Conservation (phyloP, 176 grass and related monocot species). For the Phragmites australis region DNA sequence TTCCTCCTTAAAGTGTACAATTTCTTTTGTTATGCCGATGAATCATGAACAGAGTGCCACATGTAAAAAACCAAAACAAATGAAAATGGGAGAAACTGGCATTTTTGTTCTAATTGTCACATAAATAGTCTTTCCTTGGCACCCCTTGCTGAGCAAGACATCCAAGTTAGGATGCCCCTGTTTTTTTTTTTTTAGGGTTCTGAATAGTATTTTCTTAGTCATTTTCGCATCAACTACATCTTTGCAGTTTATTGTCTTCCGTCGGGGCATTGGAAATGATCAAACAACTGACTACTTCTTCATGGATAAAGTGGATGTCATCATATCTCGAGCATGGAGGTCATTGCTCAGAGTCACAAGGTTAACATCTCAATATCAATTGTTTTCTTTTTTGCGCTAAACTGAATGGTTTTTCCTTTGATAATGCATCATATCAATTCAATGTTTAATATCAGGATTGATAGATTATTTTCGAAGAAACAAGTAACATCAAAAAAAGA, state of each 20-base stretch:
- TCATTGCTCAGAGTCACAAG: conserved; percentile 69
- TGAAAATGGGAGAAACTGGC: background rate
- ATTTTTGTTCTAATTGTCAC: background rate
- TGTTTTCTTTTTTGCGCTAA: background rate
- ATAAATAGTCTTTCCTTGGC: background rate
- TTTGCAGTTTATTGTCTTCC: conserved; percentile 84
- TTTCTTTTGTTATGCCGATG: background rate
- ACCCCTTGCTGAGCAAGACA: background rate
- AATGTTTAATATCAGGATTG: conserved; percentile 50
- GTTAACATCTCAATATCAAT: conserved; percentile 16
- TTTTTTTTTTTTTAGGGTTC: background rate
- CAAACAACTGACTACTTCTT: conserved; percentile 76
- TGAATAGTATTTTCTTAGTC: background rate
- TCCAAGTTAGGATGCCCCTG: background rate
- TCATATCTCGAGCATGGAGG: conserved; percentile 76
- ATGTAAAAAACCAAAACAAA: background rate
- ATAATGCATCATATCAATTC: background rate
- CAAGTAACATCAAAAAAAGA: conserved; percentile 46
- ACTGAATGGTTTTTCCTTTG: background rate
- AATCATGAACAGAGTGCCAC: background rate
- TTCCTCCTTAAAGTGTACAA: background rate
- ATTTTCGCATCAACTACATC: background rate
- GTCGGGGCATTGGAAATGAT: conserved; percentile 84
- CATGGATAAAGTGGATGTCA: conserved; percentile 90
- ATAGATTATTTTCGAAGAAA: conserved; percentile 59